Evolutionary conservation across 345 rosid species (phyloP).

Genomic region (Arabis hirsuta): DNA sequence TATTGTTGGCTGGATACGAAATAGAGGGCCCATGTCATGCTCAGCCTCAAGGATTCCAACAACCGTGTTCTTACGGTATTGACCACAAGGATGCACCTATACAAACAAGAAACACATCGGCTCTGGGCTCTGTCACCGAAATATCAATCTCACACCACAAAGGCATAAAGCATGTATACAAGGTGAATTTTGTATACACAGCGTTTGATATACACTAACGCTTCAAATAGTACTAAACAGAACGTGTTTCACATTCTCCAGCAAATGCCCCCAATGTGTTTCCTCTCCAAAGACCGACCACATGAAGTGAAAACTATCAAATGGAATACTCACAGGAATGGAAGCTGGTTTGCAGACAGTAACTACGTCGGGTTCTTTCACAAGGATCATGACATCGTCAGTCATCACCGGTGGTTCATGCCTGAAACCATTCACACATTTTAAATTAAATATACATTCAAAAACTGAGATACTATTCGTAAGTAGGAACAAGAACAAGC

Average conservation of each 20-base stretch:
- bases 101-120: constrained; percentile 17
- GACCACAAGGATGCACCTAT: constrained; percentile 97
- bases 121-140: neutral
- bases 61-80: constrained; percentile 92
- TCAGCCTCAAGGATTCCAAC: constrained; percentile 97
- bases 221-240: neutral
- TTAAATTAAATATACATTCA: constrained; percentile 6
- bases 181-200: neutral
- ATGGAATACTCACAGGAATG: constrained; percentile 68
- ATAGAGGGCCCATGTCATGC: constrained; percentile 70
- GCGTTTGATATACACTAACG: neutral
- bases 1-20: constrained; percentile 66
- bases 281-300: neutral
- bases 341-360: constrained; percentile 87
- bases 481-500: too few relatives aligned
- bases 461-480: neutral
- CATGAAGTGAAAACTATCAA: neutral
- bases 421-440: constrained; percentile 61
- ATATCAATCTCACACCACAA: constrained; percentile 14
- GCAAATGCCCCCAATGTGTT: neutral
- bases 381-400: constrained; percentile 62
- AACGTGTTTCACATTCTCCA: neutral
- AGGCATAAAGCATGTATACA: neutral
- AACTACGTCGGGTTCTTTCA: constrained; percentile 71
- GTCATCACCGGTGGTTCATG: constrained; percentile 90